A percentile compares a stretch with the other conserved stretches of the same genome.
These are phyloP conservation scores for Straminergon stramineum DNA, from an alignment of 225 moss, liverwort and hornwort species.

Conservation along the genomic window DNA sequence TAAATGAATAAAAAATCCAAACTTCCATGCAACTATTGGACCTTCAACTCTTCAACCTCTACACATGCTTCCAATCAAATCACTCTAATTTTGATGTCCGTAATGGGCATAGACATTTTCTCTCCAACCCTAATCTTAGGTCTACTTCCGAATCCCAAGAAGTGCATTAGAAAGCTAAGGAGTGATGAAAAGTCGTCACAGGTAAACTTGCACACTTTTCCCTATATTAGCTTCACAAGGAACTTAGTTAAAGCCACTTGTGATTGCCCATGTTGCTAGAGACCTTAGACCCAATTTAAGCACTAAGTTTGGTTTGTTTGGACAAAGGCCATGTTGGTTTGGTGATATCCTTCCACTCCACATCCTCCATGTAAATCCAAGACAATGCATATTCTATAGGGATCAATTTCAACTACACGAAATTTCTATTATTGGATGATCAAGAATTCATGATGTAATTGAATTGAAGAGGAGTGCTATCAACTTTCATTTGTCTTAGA, in stretches of 20 bases:
- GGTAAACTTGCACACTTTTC: neutral
- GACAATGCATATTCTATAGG: fast-evolving
- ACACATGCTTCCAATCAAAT: neutral
- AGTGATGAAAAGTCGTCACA: neutral
- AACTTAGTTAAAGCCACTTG: neutral
- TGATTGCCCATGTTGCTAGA: too few relatives aligned
- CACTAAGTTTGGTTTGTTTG: neutral
- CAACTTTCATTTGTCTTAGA: neutral
- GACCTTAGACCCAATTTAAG: neutral
- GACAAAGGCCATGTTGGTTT: neutral
- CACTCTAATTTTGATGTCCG: fast-evolving
- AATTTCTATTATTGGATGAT: neutral
- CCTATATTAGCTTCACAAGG: fast-evolving
- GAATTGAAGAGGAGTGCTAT: neutral
- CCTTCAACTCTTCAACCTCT: neutral
- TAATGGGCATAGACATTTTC: fast-evolving
- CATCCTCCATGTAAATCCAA: neutral
- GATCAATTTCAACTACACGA: neutral
- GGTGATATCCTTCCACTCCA: neutral
- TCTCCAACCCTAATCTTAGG: neutral
- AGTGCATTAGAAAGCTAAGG: fast-evolving
- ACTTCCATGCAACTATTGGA: neutral
- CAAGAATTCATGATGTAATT: neutral
- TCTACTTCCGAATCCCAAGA: neutral
- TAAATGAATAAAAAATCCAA: neutral